Conservation (phyloP, 176 grass and related monocot species). For the Canna indica region DNA sequence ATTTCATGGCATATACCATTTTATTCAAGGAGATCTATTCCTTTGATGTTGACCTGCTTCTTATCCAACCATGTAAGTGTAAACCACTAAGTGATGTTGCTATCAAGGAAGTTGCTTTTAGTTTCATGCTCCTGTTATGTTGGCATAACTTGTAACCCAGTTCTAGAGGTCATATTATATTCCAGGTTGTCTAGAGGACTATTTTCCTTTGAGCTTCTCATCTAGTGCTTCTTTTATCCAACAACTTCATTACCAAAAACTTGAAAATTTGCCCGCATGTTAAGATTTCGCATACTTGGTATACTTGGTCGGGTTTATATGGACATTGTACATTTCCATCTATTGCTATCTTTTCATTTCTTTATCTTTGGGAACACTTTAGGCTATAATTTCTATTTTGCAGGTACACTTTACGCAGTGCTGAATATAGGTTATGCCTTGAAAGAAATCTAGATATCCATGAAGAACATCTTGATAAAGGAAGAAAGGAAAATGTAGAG, state of each 20-base stretch:
- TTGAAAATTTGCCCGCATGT: background rate
- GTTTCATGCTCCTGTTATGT: background rate
- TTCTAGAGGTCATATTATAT: background rate
- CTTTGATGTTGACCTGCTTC: too few species aligned
- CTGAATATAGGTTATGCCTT: conserved; percentile 86
- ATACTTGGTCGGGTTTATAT: background rate
- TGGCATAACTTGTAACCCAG: background rate
- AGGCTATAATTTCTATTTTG: background rate
- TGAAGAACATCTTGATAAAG: conserved; percentile 45
- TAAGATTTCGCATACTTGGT: background rate
- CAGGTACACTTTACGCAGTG: conserved; percentile 89
- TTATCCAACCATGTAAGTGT: too few species aligned
- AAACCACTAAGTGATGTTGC: too few species aligned
- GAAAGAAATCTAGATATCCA: conserved; percentile 75
- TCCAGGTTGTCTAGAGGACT: background rate
- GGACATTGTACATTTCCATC: background rate
- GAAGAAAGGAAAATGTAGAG: conserved; percentile 33
- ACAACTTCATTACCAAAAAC: background rate
- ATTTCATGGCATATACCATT: too few species aligned
- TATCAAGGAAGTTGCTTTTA: background rate
- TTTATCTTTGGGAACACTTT: background rate
- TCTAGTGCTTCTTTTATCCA: background rate
- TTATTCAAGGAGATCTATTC: too few species aligned
- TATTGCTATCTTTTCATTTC: background rate
- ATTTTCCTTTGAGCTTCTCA: background rate